Evolutionary conservation across 2,329 filamentous ascomycete genomes (phyloP), one percentile per base, ranked within the genome.

Genomic region (Ceratocystis cubensis): DNA sequence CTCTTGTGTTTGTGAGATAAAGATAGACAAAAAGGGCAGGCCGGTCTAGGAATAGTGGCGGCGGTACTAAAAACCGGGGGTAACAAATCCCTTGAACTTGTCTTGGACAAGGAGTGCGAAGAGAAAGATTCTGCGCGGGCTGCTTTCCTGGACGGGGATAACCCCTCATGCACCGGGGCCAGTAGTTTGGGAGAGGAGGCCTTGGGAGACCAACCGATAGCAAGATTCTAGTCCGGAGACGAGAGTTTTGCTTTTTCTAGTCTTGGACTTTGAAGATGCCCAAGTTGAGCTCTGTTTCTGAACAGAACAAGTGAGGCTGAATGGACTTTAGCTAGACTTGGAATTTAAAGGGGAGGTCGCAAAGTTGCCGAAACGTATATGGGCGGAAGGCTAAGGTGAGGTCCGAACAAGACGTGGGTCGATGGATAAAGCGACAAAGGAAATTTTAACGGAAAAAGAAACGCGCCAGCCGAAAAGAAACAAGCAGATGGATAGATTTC

Each of bases 91-190:
- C 53, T 28, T 57, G 53, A 15, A 13, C 53, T 57, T 57, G 53
- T 57, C 25, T 50, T 50, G 48, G 48, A 50, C 22, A 57, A 57
- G 28, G 28, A 57, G 53, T 65, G 64, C 64, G 64, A 65, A 65
- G 64, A 65, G 64, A 59, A 65, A 46, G 56, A 59, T 65, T 57
- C 64, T 65, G 64, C 64, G 64, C 64, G 50, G 50, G 50, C 66
- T 68, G 59, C 63, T 61, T 68, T 68, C 48, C 48, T 30, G 62
- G 44, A 63, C 44, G 66, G 66, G 66, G 61, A 46, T 45, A 53
- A 65, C 66, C 66, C 66, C 66, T 68, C 66, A 68, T 68, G 37
- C 66, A 66, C 57, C 20, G 48, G 50, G 3, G 30, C 22, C 5
- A 41, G 33, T 56, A 30, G n/a, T 30, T 22, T 63, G 22, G 41